phyloP scores from a whole-genome alignment of 2,329 filamentous ascomycete species.

The Magnaporthales sp. region DNA sequence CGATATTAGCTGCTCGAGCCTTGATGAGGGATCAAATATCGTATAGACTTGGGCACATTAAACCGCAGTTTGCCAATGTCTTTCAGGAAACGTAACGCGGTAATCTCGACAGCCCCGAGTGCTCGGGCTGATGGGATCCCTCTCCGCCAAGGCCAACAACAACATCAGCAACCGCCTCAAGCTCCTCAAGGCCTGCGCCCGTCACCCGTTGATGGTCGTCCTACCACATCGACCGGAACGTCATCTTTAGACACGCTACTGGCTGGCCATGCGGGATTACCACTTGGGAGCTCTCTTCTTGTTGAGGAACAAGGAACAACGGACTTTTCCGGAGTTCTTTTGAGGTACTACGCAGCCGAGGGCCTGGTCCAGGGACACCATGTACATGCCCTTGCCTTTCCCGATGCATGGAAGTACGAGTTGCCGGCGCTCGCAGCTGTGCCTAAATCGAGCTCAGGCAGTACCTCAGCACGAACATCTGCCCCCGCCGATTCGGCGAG shows the following conservation, averaged over 20 bases:
- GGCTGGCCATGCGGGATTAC: conserved; percentile 77
- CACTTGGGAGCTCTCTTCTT: conserved; percentile 71
- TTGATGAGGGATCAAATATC: background rate
- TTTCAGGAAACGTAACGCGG: conserved; percentile 47
- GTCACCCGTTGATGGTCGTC: conserved; percentile 79
- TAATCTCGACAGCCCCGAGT: conserved; percentile 32
- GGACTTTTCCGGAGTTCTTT: conserved; percentile 77
- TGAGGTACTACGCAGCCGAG: conserved; percentile 88
- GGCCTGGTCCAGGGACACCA: conserved; percentile 85
- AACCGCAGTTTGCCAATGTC: conserved; percentile 34
- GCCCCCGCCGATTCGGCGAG: conserved; percentile 19
- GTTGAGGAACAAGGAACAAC: conserved; percentile 88
- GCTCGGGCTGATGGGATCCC: conserved; percentile 10
- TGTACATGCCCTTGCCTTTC: conserved; percentile 75
- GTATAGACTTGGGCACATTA: background rate
- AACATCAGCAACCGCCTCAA: conserved; percentile 9
- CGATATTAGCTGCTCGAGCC: background rate
- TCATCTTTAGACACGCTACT: conserved; percentile 76
- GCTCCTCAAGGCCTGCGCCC: conserved; percentile 55
- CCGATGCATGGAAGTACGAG: conserved; percentile 73
- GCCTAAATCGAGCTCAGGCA: conserved; percentile 27
- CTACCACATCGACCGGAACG: conserved; percentile 86
- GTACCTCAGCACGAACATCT: conserved; percentile 15
- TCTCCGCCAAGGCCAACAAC: conserved; percentile 17
- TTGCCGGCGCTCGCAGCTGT: conserved; percentile 61